Percentiles rank a stretch among this genome's conserved stretches.
Evolutionary conservation across 176 grass and related monocot genomes (phyloP).

Genomic region (Rhynchospora tenuis): DNA sequence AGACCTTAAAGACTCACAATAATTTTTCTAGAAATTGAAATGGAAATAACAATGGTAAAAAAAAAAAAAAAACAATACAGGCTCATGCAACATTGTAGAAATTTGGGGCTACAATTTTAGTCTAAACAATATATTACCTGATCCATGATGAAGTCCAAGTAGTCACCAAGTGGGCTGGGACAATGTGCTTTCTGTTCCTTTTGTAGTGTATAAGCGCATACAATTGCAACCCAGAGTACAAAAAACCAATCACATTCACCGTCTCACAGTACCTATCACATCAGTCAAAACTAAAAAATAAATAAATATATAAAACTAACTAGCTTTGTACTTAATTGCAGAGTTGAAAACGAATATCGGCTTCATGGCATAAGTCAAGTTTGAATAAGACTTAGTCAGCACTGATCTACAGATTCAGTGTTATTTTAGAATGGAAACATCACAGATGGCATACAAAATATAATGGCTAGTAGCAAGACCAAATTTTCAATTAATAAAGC

Average conservation of each 20-base stretch:
- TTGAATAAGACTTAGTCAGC: neutral
- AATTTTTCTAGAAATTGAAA: neutral
- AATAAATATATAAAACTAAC: neutral
- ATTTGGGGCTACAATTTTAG: neutral
- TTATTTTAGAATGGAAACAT: neutral
- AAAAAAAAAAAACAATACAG: neutral
- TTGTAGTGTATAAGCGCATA: slow-evolving; percentile 28
- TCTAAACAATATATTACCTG: slow-evolving; percentile 41
- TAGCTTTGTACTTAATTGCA: neutral
- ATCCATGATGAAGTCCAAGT: slow-evolving; percentile 93
- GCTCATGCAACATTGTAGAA: neutral
- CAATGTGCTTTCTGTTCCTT: slow-evolving; percentile 51
- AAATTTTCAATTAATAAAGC: neutral
- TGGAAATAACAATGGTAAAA: neutral
- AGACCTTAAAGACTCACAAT: slow-evolving; percentile 1
- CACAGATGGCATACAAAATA: neutral
- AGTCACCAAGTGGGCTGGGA: slow-evolving; percentile 39
- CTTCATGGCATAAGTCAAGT: neutral
- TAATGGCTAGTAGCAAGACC: neutral
- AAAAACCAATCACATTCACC: slow-evolving; percentile 81
- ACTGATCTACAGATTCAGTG: neutral
- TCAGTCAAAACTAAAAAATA: neutral
- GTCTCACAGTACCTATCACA: slow-evolving; percentile 67
- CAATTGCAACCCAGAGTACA: slow-evolving; percentile 73
- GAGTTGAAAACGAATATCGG: neutral